These are phyloP conservation scores for Fistulifera solaris DNA, from an alignment of 108 stramenopile species.

Conservation along the genomic window DNA sequence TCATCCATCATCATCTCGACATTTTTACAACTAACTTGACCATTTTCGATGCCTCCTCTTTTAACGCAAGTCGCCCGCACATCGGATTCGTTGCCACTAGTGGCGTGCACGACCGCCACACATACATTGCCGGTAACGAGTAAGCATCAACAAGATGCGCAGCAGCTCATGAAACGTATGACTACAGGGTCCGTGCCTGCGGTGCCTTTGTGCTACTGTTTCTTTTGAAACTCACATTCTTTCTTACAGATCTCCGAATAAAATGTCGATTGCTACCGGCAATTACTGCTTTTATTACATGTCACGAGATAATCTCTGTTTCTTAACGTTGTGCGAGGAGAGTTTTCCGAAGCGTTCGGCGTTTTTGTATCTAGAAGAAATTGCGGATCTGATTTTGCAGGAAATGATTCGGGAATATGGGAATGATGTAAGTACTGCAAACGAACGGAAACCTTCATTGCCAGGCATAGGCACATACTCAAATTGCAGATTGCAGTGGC, in stretches of 20 bases:
- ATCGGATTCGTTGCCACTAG: constrained; percentile 75
- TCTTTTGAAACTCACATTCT: not conserved
- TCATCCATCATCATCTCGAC: not conserved
- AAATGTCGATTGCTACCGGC: constrained; percentile 69
- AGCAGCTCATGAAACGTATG: constrained; percentile 53
- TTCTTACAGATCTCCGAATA: constrained; percentile 24
- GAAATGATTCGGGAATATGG: constrained; percentile 76
- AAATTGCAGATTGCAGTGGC: constrained; percentile 22
- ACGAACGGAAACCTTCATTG: too few species aligned
- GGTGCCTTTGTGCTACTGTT: not conserved
- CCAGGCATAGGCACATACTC: too few species aligned
- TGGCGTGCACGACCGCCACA: constrained; percentile 57
- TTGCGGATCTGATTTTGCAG: constrained; percentile 71
- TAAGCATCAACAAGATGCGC: constrained; percentile 64
- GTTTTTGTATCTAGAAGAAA: constrained; percentile 93
- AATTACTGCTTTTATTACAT: constrained; percentile 83
- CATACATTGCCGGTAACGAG: constrained; percentile 45
- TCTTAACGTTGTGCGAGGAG: constrained; percentile 62
- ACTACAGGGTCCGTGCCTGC: constrained; percentile 26
- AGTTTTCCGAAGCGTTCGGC: constrained; percentile 94
- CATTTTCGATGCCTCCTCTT: constrained; percentile 65
- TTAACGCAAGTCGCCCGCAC: constrained; percentile 82
- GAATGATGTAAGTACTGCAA: constrained; percentile 36
- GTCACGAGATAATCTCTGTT: constrained; percentile 63
- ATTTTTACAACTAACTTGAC: not conserved